Percentiles rank a stretch among this genome's conserved stretches.
phyloP scores from a whole-genome alignment of 495 filamentous ascomycete species.

The Aspergillus egyptiacus region DNA sequence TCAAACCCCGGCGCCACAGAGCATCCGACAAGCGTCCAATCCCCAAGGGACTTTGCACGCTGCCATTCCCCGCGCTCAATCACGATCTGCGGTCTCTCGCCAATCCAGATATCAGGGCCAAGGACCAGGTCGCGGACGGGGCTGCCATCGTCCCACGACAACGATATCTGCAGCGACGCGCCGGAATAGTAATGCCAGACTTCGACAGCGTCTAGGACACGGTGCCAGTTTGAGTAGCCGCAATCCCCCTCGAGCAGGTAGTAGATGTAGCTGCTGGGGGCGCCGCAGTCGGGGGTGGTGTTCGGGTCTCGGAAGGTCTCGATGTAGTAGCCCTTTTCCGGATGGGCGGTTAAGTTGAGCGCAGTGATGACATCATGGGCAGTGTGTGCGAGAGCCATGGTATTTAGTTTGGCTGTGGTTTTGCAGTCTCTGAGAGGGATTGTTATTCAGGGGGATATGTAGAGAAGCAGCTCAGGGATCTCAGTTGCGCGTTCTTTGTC shows the following conservation, averaged over 20 bases:
- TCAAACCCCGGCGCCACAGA: constrained; percentile 2
- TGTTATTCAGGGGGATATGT: too few species aligned
- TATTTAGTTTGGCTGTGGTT: background rate
- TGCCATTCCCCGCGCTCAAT: constrained; percentile 2
- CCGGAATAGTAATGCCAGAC: constrained; percentile 7
- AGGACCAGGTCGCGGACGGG: constrained; percentile 2
- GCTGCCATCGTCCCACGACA: background rate
- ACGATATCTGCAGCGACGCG: background rate
- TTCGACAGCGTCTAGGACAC: constrained; percentile 2
- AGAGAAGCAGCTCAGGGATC: too few species aligned
- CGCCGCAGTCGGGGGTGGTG: background rate
- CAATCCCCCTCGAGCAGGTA: background rate
- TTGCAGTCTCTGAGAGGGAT: too few species aligned
- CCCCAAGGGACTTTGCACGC: background rate
- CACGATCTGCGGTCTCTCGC: background rate
- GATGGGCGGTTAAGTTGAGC: background rate
- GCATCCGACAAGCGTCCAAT: constrained; percentile 2
- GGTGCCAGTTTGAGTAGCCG: background rate
- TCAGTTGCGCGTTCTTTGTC: too few species aligned
- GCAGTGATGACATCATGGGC: background rate
- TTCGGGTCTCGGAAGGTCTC: constrained; percentile 2
- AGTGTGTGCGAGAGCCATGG: background rate
- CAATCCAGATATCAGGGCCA: background rate
- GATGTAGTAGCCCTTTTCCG: constrained; percentile 1
- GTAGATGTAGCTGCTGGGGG: background rate